Evolutionary conservation across 495 filamentous ascomycete genomes (phyloP).

Genomic region (Aspergillus saccharolyticus): DNA sequence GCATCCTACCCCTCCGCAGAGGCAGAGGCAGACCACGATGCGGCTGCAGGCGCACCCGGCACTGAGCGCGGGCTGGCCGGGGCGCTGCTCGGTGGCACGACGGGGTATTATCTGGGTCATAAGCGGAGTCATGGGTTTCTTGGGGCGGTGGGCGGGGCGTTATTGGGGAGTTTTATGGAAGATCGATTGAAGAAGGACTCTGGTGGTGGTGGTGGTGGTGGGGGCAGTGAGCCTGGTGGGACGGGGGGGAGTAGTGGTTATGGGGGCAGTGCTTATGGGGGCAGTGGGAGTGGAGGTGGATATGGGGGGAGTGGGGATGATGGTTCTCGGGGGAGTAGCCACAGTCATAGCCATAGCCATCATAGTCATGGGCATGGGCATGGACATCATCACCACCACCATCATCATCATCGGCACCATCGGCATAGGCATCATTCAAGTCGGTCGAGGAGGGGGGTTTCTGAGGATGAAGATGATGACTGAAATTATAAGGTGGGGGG

Average conservation of each 20-base stretch:
- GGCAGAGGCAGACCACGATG: too few species aligned
- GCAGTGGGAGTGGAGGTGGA: neutral
- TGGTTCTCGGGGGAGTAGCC: neutral
- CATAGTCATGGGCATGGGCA: neutral
- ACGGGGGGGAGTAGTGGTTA: neutral
- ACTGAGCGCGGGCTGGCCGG: slow-evolving; percentile 39
- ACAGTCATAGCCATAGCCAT: too few species aligned
- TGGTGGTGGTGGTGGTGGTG: neutral
- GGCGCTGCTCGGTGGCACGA: slow-evolving; percentile 40
- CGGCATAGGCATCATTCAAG: slow-evolving; percentile 21
- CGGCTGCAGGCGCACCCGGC: too few species aligned
- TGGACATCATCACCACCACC: slow-evolving; percentile 11
- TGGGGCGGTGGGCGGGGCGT: slow-evolving; percentile 45
- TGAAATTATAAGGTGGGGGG: too few species aligned
- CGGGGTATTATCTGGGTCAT: slow-evolving; percentile 44
- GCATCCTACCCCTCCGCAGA: too few species aligned
- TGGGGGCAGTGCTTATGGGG: neutral
- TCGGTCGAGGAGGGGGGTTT: slow-evolving; percentile 22
- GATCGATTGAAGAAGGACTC: slow-evolving; percentile 29
- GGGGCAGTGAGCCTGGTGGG: too few species aligned
- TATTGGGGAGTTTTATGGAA: slow-evolving; percentile 43
- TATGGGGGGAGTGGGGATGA: neutral
- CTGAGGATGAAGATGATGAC: neutral
- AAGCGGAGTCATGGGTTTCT: slow-evolving; percentile 45
- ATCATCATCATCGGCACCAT: slow-evolving; percentile 10